Conservation (phyloP, 2,329 filamentous ascomycete genomes). For the Venturia pyrina region DNA sequence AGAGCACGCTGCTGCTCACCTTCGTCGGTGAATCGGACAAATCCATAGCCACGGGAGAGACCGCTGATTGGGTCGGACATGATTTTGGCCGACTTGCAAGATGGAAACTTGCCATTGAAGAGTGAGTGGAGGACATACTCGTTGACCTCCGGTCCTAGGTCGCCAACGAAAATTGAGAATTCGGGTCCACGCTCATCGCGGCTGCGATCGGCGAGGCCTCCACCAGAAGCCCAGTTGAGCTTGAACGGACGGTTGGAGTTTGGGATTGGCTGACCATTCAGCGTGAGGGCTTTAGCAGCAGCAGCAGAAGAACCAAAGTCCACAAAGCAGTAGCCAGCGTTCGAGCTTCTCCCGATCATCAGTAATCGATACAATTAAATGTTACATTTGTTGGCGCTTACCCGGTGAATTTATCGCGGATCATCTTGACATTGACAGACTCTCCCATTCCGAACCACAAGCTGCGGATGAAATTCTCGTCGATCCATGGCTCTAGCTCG, state of each 20-base stretch:
- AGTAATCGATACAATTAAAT: slow-evolving; percentile 12
- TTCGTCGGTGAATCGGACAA: slow-evolving; percentile 94
- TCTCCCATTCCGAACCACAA: slow-evolving; percentile 91
- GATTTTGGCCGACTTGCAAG: slow-evolving; percentile 99
- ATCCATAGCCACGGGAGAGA: slow-evolving; percentile 95
- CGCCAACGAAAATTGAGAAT: slow-evolving; percentile 94
- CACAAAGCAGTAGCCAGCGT: slow-evolving; percentile 97
- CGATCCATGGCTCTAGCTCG: slow-evolving; percentile 97
- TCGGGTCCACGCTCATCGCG: slow-evolving; percentile 94
- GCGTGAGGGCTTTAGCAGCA: slow-evolving; percentile 78
- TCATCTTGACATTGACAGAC: slow-evolving; percentile 97
- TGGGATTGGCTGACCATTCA: slow-evolving; percentile 83
- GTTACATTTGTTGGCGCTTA: slow-evolving; percentile 37
- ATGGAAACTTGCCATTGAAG: slow-evolving; percentile 92
- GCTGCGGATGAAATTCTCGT: slow-evolving; percentile 96
- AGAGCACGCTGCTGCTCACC: slow-evolving; percentile 91
- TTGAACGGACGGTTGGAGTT: slow-evolving; percentile 96
- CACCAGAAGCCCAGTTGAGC: slow-evolving; percentile 97
- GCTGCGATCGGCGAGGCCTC: slow-evolving; percentile 79
- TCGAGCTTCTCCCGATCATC: slow-evolving; percentile 61
- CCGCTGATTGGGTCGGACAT: slow-evolving; percentile 98
- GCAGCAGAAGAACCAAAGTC: slow-evolving; percentile 78
- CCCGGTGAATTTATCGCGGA: slow-evolving; percentile 98
- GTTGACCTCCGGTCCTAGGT: slow-evolving; percentile 95
- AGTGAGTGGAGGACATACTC: slow-evolving; percentile 95